A percentile compares a stretch with the other conserved stretches of the same genome.
Evolutionary conservation across 495 filamentous ascomycete species (phyloP).

Genomic region (Penicillium antarcticum): DNA sequence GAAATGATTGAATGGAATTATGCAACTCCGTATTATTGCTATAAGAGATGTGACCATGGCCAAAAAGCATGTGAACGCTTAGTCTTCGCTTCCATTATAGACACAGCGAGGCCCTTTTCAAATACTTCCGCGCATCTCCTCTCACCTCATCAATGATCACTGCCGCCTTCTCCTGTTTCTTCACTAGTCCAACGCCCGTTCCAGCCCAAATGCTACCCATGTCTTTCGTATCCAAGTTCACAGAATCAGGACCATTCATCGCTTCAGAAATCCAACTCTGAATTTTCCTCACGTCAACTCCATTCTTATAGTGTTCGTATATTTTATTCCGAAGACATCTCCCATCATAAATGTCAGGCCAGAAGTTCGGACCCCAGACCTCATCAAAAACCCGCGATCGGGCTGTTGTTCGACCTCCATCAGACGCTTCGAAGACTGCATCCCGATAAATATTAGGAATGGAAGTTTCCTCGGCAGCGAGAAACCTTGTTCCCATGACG

Average conservation of each 20-base stretch:
- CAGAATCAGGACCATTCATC: conserved; percentile 4
- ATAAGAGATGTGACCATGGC: too few species aligned
- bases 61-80: too few species aligned
- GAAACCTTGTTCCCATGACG: conserved; percentile 68
- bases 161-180: conserved; percentile 20
- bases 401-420: conserved; percentile 63
- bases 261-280: conserved; percentile 33
- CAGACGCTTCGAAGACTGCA: conserved; percentile 52
- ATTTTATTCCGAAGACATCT: conserved; percentile 62
- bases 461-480: conserved; percentile 56
- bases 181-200: conserved; percentile 38
- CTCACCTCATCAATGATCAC: conserved; percentile 27
- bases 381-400: conserved; percentile 66
- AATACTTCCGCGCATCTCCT: background rate
- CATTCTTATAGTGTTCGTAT: conserved; percentile 40
- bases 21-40: too few species aligned
- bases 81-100: background rate
- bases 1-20: too few species aligned
- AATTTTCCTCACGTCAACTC: conserved; percentile 52
- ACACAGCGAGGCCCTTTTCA: background rate
- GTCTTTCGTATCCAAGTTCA: conserved; percentile 35
- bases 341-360: conserved; percentile 61
- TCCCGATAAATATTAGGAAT: conserved; percentile 55
- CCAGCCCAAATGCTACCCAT: conserved; percentile 62
- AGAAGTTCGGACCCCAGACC: conserved; percentile 58